phyloP scores from a whole-genome alignment of 495 filamentous ascomycete genomes.

The Pseudoneurospora amorphoporcata region DNA sequence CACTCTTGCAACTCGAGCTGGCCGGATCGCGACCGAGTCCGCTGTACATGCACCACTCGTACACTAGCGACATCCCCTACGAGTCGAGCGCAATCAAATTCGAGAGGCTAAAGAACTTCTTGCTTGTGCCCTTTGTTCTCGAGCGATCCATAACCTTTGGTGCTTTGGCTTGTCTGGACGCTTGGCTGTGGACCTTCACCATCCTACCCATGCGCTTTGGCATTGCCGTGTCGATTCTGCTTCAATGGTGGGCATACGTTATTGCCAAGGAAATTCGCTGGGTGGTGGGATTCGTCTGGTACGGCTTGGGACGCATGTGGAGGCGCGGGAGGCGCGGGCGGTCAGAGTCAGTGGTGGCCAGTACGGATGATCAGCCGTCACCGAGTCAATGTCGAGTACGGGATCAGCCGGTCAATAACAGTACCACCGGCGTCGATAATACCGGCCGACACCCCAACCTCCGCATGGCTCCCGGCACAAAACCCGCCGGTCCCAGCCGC shows the following conservation, averaged over 20 bases:
- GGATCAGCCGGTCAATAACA: slow-evolving; percentile 18
- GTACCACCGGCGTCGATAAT: neutral
- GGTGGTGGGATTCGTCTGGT: slow-evolving; percentile 60
- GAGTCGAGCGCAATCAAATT: slow-evolving; percentile 96
- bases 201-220: slow-evolving; percentile 86
- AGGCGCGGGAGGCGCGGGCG: slow-evolving; percentile 42
- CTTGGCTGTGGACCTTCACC: slow-evolving; percentile 96
- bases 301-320: slow-evolving; percentile 71
- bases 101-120: slow-evolving; percentile 83
- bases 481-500: slow-evolving; percentile 4
- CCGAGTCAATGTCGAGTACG: slow-evolving; percentile 27
- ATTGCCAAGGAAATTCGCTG: slow-evolving; percentile 55
- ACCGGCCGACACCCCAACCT: neutral
- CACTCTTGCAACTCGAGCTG: slow-evolving; percentile 80
- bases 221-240: slow-evolving; percentile 66
- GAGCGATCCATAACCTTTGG: slow-evolving; percentile 84
- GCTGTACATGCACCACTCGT: slow-evolving; percentile 74
- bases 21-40: slow-evolving; percentile 73
- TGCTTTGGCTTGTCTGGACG: slow-evolving; percentile 79
- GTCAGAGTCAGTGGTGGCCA: slow-evolving; percentile 18
- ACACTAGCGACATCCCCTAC: slow-evolving; percentile 67
- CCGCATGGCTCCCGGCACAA: neutral
- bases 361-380: slow-evolving; percentile 19
- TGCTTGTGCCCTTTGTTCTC: slow-evolving; percentile 70
- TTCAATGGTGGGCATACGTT: slow-evolving; percentile 60